Percentiles rank a stretch among this genome's conserved stretches.
Conservation (phyloP, 2,329 filamentous ascomycete species). For the Bipolaris sorokiniana region DNA sequence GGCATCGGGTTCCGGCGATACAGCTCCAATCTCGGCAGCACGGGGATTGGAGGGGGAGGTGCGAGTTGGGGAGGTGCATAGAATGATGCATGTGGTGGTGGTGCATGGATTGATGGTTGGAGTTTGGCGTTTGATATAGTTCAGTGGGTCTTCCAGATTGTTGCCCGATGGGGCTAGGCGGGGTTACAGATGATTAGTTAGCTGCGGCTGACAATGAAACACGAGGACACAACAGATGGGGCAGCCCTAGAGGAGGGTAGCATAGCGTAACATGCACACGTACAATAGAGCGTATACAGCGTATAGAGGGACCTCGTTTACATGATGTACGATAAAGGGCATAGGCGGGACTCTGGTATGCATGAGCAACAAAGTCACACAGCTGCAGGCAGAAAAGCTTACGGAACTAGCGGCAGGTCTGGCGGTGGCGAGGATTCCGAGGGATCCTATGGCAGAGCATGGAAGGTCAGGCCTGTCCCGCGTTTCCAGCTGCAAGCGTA, state of each 20-base stretch:
- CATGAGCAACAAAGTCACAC: not conserved
- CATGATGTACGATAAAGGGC: too few species aligned
- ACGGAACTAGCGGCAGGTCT: not conserved
- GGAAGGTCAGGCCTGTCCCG: not conserved
- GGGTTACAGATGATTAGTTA: not conserved
- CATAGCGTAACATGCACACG: not conserved
- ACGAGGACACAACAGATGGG: not conserved
- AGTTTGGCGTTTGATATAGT: not conserved
- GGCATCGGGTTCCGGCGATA: constrained; percentile 52
- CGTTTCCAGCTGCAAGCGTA: constrained; percentile 3
- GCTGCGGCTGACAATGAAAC: not conserved
- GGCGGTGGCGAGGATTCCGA: not conserved
- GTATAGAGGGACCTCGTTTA: not conserved
- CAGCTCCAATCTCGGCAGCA: constrained; percentile 55
- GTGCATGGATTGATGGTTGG: not conserved
- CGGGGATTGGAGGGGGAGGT: constrained; percentile 43
- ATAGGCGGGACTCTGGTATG: not conserved
- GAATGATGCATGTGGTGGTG: not conserved
- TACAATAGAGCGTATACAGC: not conserved
- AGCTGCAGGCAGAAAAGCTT: not conserved
- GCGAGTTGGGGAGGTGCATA: constrained; percentile 43
- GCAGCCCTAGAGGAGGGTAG: not conserved
- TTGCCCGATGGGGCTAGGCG: not conserved
- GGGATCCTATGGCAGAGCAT: too few species aligned
- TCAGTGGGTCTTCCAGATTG: not conserved